Base-by-base conservation (phyloP, 345 rosid genomes). In the Pistacia integerrima region DNA sequence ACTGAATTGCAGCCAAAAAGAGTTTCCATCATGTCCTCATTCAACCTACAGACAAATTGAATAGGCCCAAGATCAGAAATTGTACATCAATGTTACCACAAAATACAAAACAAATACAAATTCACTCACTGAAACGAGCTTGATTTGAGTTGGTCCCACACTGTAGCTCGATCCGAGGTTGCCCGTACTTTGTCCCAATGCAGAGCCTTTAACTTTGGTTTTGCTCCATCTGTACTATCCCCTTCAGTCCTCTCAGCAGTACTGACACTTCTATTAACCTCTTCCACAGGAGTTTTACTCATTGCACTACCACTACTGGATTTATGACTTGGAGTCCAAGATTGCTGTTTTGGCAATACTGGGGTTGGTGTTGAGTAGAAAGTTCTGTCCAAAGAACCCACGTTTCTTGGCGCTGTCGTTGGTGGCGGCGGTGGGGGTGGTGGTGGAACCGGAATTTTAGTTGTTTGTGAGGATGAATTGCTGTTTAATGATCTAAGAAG, bases 151-250 rank as follows among this genome's bases (percentile, higher is more conserved):
- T 93, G 98, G 87, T 95, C 99, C 99, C 99, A 95, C 78, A 95
- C 99, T 11, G 99, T 95, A 80, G 97, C 99, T 82, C 98, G 84
- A 76, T 92, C 97, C 12, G 99, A 95, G 79, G 96, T 90, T 18
- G 99, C 99, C 52, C 94, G 84, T 49, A 96, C 99, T 88, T 96
- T 96, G 88, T 96, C 99, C 99, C 99, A 96, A 66, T 96, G 99
- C 60, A 96, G 86, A 55, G 99, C 92, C 83, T 93, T 96, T 79
- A 96, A 76, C 84, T 88, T 93, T 69, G 98, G 98, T 69, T 80
- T 90, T 18, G 85, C 85, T 78, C 91, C 93, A 55, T 90, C 97
- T 11, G 81, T 85, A 33, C 91, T 94, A n/a, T 89, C 97, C 46
- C 81, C 88, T 73, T 88, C 88, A 33, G 73, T 80, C 81, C 82